Conservation (phyloP, 805 yeast genomes). For the Wickerhamomyces silvicola region DNA sequence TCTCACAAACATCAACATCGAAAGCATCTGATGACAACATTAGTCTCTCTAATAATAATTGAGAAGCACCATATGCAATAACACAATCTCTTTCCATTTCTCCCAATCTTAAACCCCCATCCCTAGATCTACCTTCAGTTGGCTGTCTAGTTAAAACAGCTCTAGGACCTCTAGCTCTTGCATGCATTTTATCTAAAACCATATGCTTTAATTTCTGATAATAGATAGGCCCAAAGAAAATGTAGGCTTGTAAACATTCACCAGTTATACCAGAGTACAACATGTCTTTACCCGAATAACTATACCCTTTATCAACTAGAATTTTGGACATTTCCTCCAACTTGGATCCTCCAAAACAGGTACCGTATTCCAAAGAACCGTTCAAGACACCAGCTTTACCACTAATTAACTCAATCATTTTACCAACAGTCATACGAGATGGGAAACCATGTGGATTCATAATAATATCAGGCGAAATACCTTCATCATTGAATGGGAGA, state of each 20-base stretch:
- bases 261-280: constrained; percentile 96
- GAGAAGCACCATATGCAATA: constrained; percentile 98
- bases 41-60: constrained; percentile 82
- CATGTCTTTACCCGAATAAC: constrained; percentile 96
- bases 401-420: constrained; percentile 92
- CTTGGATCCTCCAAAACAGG: constrained; percentile 98
- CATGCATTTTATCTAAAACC: constrained; percentile 99
- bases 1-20: constrained; percentile 90
- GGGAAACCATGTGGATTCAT: constrained; percentile 99
- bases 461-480: constrained; percentile 89
- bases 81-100: constrained; percentile 99
- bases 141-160: constrained; percentile 98
- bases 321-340: constrained; percentile 91
- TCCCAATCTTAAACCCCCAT: constrained; percentile 97
- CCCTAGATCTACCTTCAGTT: constrained; percentile 97
- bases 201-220: constrained; percentile 97
- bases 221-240: constrained; percentile 97
- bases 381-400: constrained; percentile 97
- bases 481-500: constrained; percentile 90
- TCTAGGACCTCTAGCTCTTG: constrained; percentile 98
- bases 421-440: constrained; percentile 99
- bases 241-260: constrained; percentile 93
- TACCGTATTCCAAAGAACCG: constrained; percentile 90
- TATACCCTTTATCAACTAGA: constrained; percentile 85
- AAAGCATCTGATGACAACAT: constrained; percentile 98